Percentiles rank a stretch among this genome's conserved stretches.
These are phyloP conservation scores for Curvularia hawaiiensis DNA, from an alignment of 2,329 filamentous ascomycete genomes.

Conservation along the genomic window DNA sequence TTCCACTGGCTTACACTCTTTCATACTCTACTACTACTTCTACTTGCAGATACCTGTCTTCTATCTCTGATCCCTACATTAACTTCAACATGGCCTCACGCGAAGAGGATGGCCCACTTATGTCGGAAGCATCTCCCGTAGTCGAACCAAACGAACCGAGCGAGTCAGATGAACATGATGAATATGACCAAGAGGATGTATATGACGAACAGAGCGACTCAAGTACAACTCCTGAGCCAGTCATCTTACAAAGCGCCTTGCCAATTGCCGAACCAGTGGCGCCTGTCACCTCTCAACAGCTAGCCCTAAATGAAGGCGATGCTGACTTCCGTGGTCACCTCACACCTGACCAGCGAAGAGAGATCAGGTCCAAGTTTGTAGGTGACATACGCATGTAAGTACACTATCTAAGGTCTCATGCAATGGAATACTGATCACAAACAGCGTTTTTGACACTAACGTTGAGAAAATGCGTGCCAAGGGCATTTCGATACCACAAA, in stretches of 20 bases:
- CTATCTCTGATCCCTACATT: neutral
- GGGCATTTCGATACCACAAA: slow-evolving; percentile 3
- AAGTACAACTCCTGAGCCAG: neutral
- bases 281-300: neutral
- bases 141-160: neutral
- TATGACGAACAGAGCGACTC: neutral
- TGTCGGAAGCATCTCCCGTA: neutral
- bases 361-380: neutral
- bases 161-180: neutral
- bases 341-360: neutral
- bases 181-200: no score
- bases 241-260: neutral
- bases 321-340: neutral
- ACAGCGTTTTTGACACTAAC: neutral
- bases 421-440: neutral
- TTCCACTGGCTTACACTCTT: neutral
- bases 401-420: no score
- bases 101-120: neutral
- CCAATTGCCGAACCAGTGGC: neutral
- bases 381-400: neutral
- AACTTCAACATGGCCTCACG: neutral
- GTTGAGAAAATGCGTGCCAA: neutral
- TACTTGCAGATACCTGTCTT: neutral
- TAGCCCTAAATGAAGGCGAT: neutral
- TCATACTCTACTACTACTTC: neutral